These are phyloP conservation scores for Phaffia tasmanica DNA, from an alignment of 768 basidiomycete genomes.

Conservation along the genomic window DNA sequence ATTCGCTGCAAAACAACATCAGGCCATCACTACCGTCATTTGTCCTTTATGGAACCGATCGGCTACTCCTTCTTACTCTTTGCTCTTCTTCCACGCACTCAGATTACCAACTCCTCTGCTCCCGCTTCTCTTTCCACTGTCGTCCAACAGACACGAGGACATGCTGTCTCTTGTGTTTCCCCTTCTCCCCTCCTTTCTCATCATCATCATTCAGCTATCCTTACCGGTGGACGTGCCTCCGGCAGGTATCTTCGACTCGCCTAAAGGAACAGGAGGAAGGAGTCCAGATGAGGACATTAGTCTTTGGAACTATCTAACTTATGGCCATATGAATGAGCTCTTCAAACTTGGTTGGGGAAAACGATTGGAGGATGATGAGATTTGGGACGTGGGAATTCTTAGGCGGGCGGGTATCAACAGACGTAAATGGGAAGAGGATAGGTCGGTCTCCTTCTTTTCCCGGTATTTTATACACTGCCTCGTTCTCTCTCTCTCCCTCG, in stretches of 20 bases:
- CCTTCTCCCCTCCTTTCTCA: neutral
- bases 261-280: slow-evolving; percentile 5
- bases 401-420: neutral
- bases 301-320: neutral
- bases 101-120: neutral
- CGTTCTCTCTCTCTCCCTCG: neutral
- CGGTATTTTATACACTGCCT: neutral
- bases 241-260: neutral
- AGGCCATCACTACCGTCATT: neutral
- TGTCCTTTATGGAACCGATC: neutral
- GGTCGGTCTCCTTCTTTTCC: neutral
- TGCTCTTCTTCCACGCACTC: neutral
- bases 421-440: neutral
- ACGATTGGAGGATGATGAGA: slow-evolving; percentile 19
- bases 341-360: slow-evolving; percentile 12
- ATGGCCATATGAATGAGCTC: slow-evolving; percentile 3
- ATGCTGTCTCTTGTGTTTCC: neutral
- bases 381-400: slow-evolving; percentile 2
- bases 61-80: neutral
- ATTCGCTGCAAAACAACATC: neutral
- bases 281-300: slow-evolving; percentile 11
- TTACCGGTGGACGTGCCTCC: slow-evolving; percentile 8
- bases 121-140: neutral
- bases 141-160: neutral
- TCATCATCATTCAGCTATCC: neutral